Conservation (phyloP, 2,329 filamentous ascomycete species). For the Kalmusia sp. region DNA sequence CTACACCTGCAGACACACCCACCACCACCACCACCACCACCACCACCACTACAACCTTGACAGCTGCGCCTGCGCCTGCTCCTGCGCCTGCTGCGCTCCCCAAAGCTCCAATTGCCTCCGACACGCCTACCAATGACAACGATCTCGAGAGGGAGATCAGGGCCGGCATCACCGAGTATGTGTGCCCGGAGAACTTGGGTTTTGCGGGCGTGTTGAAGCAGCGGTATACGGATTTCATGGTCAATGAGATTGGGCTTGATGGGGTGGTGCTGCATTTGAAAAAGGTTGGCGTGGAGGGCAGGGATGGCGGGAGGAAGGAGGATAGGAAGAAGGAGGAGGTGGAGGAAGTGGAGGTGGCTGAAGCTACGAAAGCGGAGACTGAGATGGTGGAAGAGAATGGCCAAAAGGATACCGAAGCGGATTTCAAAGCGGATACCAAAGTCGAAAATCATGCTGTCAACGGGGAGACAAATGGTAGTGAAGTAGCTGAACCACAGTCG, state of each 20-base stretch:
- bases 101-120: constrained; percentile 19
- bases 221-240: constrained; percentile 87
- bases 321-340: constrained; percentile 28
- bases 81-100: constrained; percentile 4
- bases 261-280: constrained; percentile 78
- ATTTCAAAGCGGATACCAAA: constrained; percentile 2
- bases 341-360: constrained; percentile 2
- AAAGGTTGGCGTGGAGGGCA: constrained; percentile 47
- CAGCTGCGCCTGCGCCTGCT: too few relatives aligned
- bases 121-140: constrained; percentile 23
- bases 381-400: constrained; percentile 1
- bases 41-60: constrained; percentile 10
- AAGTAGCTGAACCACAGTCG: neutral
- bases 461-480: neutral
- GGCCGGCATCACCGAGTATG: constrained; percentile 69
- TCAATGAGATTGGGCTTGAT: constrained; percentile 83
- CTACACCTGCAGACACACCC: too few relatives aligned
- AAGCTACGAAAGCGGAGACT: constrained; percentile 20
- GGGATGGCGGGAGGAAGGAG: constrained; percentile 39
- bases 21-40: constrained; percentile 11
- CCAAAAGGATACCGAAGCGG: too few relatives aligned
- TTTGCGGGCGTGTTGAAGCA: constrained; percentile 74
- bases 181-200: constrained; percentile 62
- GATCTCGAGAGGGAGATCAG: constrained; percentile 51
- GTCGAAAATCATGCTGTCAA: neutral